Conservation (phyloP, 768 basidiomycete species). For the Serendipita sp. region DNA sequence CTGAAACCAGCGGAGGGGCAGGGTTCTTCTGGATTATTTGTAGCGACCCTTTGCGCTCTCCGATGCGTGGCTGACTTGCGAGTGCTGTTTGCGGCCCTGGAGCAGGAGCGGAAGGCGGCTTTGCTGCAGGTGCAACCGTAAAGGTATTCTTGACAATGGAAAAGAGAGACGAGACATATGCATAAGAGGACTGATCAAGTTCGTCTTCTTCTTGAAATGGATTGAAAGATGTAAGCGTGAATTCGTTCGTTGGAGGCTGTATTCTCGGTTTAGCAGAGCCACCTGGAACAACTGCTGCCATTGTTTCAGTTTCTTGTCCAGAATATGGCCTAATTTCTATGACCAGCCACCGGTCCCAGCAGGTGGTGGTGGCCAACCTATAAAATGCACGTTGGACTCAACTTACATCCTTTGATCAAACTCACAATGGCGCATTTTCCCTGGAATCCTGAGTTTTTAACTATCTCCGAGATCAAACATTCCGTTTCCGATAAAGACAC, state of each 20-base stretch:
- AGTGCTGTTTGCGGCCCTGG: conserved; percentile 18
- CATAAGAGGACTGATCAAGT: conserved; percentile 73
- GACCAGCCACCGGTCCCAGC: too few relatives aligned
- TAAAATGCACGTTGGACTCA: too few relatives aligned
- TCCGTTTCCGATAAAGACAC: too few relatives aligned
- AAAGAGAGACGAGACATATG: conserved; percentile 63
- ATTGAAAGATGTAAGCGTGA: conserved; percentile 62
- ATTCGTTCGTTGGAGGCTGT: neutral
- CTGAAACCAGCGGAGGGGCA: conserved; percentile 70
- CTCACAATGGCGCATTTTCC: too few relatives aligned
- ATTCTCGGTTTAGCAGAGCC: neutral
- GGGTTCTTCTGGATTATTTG: conserved; percentile 33
- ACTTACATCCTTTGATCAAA: too few relatives aligned
- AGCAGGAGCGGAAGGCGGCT: conserved; percentile 1
- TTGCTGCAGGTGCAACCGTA: conserved; percentile 17
- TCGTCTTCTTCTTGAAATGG: conserved; percentile 90
- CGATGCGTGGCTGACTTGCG: conserved; percentile 12
- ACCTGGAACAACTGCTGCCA: neutral
- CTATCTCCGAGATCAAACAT: too few relatives aligned
- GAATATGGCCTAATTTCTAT: too few relatives aligned
- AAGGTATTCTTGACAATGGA: conserved; percentile 70
- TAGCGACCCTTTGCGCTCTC: conserved; percentile 24
- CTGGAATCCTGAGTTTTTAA: too few relatives aligned
- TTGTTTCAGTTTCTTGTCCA: neutral
- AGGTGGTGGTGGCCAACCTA: too few relatives aligned